Conservation (phyloP, 2,329 filamentous ascomycete species). For the Bipolaris sorokiniana region DNA sequence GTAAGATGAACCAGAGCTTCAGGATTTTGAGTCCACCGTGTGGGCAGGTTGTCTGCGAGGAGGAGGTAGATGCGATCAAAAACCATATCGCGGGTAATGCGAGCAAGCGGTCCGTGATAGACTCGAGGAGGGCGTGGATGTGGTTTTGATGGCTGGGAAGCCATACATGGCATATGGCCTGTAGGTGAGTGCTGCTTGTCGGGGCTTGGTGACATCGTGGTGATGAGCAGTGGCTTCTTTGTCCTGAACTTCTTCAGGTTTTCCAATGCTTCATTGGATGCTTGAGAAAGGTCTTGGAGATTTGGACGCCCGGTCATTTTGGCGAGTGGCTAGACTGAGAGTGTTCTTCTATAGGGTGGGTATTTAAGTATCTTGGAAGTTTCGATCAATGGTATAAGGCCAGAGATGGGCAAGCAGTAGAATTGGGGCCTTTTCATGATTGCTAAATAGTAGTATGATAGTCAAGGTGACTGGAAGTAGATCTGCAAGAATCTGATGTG, state of each 20-base stretch:
- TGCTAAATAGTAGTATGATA: not conserved
- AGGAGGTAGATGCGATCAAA: constrained; percentile 4
- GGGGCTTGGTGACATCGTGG: not conserved
- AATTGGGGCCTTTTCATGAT: not conserved
- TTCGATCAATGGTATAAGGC: not conserved
- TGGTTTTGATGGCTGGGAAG: not conserved
- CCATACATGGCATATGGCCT: not conserved
- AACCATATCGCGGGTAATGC: constrained; percentile 8
- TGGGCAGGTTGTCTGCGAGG: not conserved
- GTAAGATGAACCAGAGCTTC: not conserved
- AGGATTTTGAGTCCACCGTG: not conserved
- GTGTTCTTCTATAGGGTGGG: not conserved
- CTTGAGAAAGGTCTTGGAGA: not conserved
- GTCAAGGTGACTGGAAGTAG: not conserved
- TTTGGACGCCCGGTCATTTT: not conserved
- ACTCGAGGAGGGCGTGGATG: not conserved
- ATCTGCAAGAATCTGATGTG: not conserved
- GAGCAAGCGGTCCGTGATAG: not conserved
- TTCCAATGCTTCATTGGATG: not conserved
- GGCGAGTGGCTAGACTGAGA: not conserved
- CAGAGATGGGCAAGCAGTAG: not conserved
- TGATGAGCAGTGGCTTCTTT: not conserved
- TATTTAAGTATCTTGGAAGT: not conserved
- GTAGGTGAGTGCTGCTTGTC: not conserved
- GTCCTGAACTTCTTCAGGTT: not conserved